Evolutionary conservation across 2,329 filamentous ascomycete genomes (phyloP), one percentile per base, ranked within the genome.

Genomic region (Pseudocercospora crystallina): DNA sequence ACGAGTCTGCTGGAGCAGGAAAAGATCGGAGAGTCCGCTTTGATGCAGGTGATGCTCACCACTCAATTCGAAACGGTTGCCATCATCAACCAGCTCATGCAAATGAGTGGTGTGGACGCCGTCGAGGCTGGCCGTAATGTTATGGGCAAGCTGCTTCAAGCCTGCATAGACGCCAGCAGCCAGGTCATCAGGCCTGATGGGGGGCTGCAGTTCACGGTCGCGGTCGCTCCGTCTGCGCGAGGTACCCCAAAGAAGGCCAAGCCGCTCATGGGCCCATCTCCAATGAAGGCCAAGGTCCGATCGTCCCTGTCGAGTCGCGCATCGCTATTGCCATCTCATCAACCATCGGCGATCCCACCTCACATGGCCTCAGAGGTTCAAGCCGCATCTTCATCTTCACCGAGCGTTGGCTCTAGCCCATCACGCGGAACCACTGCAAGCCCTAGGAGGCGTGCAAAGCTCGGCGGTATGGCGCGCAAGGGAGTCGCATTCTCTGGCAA

Each of bases 181-280:
- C 89, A 95, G 61, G 83, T 96, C 20, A 87, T 99, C 68, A 96
- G 95, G 67, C 90, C 92, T 2, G 92, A 96, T 62, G 90, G 89
- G 14, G 80, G 76, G 47, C 71, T 84, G 3, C 77, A 81, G 0
- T 72, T 83, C 5, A 75, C 70, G 0, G 84, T 92, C 51, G 76
- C 80, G 32, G 85, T 89, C 58, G 82, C 88, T 5, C 87, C 89
- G 2, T 81, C 77, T 8, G 86, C 84, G 61, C 75, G 80, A 33
- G 87, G 88, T 14, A 95, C 90, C 2, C 87, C 90, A 0, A 92
- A 90, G 72, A 81, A 87, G 58, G 77, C 79, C 59, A 84, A 82
- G 64, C 71, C 74, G 10, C 67, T 79, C 39, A 66, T 71, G 57
- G 75, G 70, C 8, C 74, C 78, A 8, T 76, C 76, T 31, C 74